Evolutionary conservation across 2,329 filamentous ascomycete genomes (phyloP).

Genomic region (Pestalotiopsis sp.): DNA sequence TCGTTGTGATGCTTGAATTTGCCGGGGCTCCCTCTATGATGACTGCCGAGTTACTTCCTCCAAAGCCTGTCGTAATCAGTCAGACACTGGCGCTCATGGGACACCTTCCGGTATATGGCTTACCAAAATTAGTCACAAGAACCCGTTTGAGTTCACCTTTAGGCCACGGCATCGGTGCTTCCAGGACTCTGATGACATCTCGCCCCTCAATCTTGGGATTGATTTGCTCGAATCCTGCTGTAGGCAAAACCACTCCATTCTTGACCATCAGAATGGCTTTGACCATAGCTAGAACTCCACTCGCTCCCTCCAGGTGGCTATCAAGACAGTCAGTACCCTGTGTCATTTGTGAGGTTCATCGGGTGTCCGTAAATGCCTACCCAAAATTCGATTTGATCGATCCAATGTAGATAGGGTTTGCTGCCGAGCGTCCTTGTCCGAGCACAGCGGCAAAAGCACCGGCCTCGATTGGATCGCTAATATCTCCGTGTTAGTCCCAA

Average conservation of each 20-base stretch:
- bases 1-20: background rate
- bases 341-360: background rate
- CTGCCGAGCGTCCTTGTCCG: constrained; percentile 12
- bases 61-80: background rate
- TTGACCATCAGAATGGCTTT: constrained; percentile 33
- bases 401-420: constrained; percentile 33
- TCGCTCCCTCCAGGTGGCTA: constrained; percentile 35
- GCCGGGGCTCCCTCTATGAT: background rate
- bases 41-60: background rate
- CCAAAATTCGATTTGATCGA: constrained; percentile 40
- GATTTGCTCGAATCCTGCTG: constrained; percentile 29
- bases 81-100: background rate
- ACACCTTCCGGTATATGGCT: too few relatives aligned
- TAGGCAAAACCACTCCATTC: constrained; percentile 33
- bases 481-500: background rate
- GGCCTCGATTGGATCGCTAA: constrained; percentile 21
- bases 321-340: too few relatives aligned
- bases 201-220: constrained; percentile 30
- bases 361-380: background rate
- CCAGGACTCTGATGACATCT: background rate
- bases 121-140: background rate
- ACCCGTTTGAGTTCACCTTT: background rate
- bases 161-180: too few relatives aligned
- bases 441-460: constrained; percentile 25
- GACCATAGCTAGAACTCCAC: constrained; percentile 34